These are phyloP conservation scores for Paralagenidium karlingii DNA, from an alignment of 352 stramenopile genomes.

Conservation along the genomic window DNA sequence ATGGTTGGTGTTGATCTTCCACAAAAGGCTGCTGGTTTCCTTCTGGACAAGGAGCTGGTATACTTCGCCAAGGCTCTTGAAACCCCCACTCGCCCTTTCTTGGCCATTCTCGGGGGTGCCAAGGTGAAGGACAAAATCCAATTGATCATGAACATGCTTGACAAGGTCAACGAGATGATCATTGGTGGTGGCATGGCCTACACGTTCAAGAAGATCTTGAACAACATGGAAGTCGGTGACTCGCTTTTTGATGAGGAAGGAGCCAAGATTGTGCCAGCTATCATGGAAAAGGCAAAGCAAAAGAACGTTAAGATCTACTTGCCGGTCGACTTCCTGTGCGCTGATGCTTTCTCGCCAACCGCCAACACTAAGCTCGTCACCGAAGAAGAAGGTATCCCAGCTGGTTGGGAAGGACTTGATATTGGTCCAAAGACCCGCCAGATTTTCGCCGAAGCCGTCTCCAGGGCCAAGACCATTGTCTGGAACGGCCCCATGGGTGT, in stretches of 20 bases:
- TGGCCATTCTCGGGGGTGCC: slow-evolving; percentile 97
- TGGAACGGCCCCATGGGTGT: slow-evolving; percentile 99
- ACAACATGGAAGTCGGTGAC: slow-evolving; percentile 91
- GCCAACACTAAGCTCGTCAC: slow-evolving; percentile 86
- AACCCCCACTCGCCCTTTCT: slow-evolving; percentile 91
- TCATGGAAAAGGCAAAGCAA: slow-evolving; percentile 95
- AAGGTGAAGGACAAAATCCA: slow-evolving; percentile 99
- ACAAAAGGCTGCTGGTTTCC: slow-evolving; percentile 87
- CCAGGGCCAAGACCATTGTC: slow-evolving; percentile 91
- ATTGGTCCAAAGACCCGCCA: slow-evolving; percentile 91
- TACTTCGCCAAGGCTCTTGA: slow-evolving; percentile 99
- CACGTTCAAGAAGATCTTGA: slow-evolving; percentile 99
- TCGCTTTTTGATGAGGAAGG: slow-evolving; percentile 88
- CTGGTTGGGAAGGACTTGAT: slow-evolving; percentile 97
- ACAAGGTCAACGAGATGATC: slow-evolving; percentile 98
- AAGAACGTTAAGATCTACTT: slow-evolving; percentile 98
- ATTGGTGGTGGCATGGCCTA: slow-evolving; percentile 99
- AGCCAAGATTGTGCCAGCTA: slow-evolving; percentile 74
- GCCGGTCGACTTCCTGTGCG: slow-evolving; percentile 96
- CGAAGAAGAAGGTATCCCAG: slow-evolving; percentile 87
- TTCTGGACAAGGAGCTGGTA: slow-evolving; percentile 99
- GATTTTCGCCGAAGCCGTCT: slow-evolving; percentile 66
- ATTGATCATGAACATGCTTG: slow-evolving; percentile 98
- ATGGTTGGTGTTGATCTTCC: slow-evolving; percentile 94
- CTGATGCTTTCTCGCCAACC: slow-evolving; percentile 95